These are phyloP conservation scores for Neofusicoccum parvum DNA, from an alignment of 2,329 filamentous ascomycete genomes.

Conservation along the genomic window DNA sequence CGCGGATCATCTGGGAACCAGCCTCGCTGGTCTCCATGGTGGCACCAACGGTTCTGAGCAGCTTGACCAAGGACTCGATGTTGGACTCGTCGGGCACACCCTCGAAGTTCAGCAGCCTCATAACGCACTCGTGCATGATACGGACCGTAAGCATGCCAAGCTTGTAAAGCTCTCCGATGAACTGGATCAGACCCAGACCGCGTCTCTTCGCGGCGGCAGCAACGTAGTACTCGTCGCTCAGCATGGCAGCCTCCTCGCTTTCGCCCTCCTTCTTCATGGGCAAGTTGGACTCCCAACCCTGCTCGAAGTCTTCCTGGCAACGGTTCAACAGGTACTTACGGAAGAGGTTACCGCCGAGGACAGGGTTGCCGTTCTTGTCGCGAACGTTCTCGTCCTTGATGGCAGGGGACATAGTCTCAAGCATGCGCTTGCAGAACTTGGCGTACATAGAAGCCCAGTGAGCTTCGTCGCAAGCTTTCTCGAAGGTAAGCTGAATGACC, in stretches of 20 bases:
- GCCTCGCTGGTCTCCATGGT: conserved; percentile 81
- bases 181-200: conserved; percentile 96
- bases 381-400: conserved; percentile 94
- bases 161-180: conserved; percentile 99
- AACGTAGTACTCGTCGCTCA: conserved; percentile 95
- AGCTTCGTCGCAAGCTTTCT: conserved; percentile 97
- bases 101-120: conserved; percentile 94
- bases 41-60: conserved; percentile 86
- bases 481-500: conserved; percentile 97
- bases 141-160: conserved; percentile 97
- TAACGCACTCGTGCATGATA: conserved; percentile 99
- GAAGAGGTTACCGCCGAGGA: conserved; percentile 92
- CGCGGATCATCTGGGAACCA: conserved; percentile 83
- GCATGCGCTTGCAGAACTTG: conserved; percentile 96
- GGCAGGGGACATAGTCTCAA: conserved; percentile 90
- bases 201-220: conserved; percentile 93
- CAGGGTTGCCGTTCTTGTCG: conserved; percentile 85
- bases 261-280: conserved; percentile 71
- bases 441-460: conserved; percentile 99
- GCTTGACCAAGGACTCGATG: conserved; percentile 91
- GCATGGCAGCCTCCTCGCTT: conserved; percentile 76
- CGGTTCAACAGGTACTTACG: conserved; percentile 97
- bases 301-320: conserved; percentile 98
- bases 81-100: conserved; percentile 92
- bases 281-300: conserved; percentile 90